Base-by-base conservation (phyloP, 805 yeast genomes). In the Yarrowia sp. region DNA sequence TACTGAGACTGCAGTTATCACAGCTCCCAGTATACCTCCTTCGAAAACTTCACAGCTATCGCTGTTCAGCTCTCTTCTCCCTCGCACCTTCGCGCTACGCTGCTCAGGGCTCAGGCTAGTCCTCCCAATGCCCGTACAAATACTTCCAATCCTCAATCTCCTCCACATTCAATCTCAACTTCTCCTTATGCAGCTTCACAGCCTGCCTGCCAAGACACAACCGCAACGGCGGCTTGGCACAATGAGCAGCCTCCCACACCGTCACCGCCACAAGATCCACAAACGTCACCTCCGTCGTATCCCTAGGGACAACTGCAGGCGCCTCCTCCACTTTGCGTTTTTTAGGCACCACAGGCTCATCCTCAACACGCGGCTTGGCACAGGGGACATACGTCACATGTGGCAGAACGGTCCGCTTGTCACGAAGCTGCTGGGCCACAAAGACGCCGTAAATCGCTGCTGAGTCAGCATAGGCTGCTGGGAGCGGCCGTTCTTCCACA, bases 101-200 rank as follows among this genome's bases (percentile, higher is more conserved):
- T 26, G 8, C 30, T 26, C 8, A 8, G 30, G 4, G 30, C 30
- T 26, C 30, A 26, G 30, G 14, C 14, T 10, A 56, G 5, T 58
- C 49, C 17, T 58, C 63, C 36, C 36, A 41, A 41, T 21, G 67
- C 36, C 68, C 73, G 67, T 65, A 73, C 48, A 75, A 46, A 67
- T 69, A 74, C 70, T 72, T 74, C 77, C 77, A 75, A 54, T 75
- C 77, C 66, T 75, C 77, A n/a, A 74, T 70, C 62, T 75, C 77
- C 66, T 75, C 77, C 17, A 71, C 70, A 24, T 61, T 67, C 44
- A 69, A 67, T 33, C 77, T 66, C 62, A 75, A 64, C 67, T 72
- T 69, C 54, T 73, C 73, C n/a, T 68, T 68, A 63, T 71, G 67
- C 17, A 66, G 67, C 26, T 67, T 68, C 9, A 68, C 67, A 11